Base-by-base conservation (phyloP, 768 basidiomycete genomes). In the Tricholoma hemisulphureum region DNA sequence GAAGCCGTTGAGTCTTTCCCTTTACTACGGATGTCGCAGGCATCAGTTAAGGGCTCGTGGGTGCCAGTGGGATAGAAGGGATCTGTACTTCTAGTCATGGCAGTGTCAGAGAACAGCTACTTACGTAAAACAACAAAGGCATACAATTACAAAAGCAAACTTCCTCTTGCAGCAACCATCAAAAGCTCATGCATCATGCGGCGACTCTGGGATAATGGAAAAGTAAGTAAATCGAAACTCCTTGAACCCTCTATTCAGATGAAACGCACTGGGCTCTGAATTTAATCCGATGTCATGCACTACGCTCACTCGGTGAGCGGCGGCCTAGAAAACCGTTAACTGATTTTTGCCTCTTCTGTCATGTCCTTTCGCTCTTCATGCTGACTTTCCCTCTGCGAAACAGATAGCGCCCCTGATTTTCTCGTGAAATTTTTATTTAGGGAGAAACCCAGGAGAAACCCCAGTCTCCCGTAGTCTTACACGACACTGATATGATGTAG, bases 221-320 rank as follows among this genome's bases (percentile, higher is more conserved):
- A 49, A n/a, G 46, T 49, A 29, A 49, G 46, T 49, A 8, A 8
- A 29, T 49, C 26, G 23, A 39, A 20, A 45, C 11, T n/a, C 13
- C 18, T 18, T 34, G 32, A 34, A 34, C 32, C 8, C 9, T 16
- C 8, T 41, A 8, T 56, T 37, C 29, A 56, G 81, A 83, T 76
- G 81, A 83, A 82, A 75, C 64, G 82, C 82, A 82, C 82, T 83
- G 82, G 82, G 82, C 82, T 82, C 81, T 80, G 81, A 81, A 67
- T 51, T 56, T 55, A 51, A 55, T 45, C 63, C 35, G 71, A 65
- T 69, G 71, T 34, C 35, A 68, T 45, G 71, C 71, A 68, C 60
- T 69, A 70, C 69, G 66, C 68, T 71, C 63, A n/a, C 32, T 18
- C 10, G 7, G 6, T 20, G 60, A 69, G 69, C 65, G 70, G 70